Evolutionary conservation across 2,329 filamentous ascomycete genomes (phyloP).

Genomic region (Diaporthe sp.): DNA sequence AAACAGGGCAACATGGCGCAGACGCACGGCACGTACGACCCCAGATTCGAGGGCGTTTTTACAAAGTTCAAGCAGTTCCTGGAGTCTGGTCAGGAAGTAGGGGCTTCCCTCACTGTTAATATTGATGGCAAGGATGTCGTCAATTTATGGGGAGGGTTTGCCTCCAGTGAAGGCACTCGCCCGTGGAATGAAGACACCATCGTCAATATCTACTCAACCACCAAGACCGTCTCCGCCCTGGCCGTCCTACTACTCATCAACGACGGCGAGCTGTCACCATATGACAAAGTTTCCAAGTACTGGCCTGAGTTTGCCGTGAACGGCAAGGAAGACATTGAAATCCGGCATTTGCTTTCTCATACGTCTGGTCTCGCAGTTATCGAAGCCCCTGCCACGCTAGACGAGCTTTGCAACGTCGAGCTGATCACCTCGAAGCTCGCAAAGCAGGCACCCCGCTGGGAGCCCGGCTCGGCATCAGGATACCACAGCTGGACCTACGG

Average conservation of each 20-base stretch:
- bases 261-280: conserved; percentile 10
- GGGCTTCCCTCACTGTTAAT: neutral
- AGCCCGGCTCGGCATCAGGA: conserved; percentile 4
- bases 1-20: conserved; percentile 12
- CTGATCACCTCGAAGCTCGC: conserved; percentile 6
- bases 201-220: conserved; percentile 14
- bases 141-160: conserved; percentile 17
- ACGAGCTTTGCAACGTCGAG: neutral
- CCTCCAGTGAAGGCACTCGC: neutral
- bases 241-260: conserved; percentile 22
- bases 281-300: conserved; percentile 20
- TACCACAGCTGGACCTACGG: conserved; percentile 20
- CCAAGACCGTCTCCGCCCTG: conserved; percentile 19
- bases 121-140: conserved; percentile 13
- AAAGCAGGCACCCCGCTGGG: conserved; percentile 4
- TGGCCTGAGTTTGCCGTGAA: conserved; percentile 26
- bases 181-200: conserved; percentile 26
- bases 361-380: neutral
- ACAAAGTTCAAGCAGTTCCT: neutral
- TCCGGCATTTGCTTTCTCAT: conserved; percentile 12
- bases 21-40: neutral
- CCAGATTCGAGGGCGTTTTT: neutral
- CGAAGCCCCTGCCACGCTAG: neutral
- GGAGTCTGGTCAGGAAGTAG: conserved; percentile 15
- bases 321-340: conserved; percentile 14